phyloP scores from a whole-genome alignment of 805 yeast species.

The Groenewaldozyma salmanticensis region DNA sequence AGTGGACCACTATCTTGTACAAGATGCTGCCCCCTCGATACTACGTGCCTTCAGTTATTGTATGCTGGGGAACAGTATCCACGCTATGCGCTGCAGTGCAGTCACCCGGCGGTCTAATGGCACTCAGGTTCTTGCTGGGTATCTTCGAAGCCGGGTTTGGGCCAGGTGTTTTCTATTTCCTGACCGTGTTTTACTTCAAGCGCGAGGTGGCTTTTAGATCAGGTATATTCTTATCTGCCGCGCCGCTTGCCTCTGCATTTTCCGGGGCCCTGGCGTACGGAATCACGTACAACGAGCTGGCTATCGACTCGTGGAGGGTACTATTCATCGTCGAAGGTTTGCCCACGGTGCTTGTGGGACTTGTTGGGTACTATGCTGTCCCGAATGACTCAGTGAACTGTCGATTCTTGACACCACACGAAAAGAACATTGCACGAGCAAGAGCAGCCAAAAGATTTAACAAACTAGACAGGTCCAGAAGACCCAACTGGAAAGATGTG shows the following conservation, averaged over 20 bases:
- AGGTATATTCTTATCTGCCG: conserved; percentile 23
- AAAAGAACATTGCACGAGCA: conserved; percentile 19
- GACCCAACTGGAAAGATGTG: conserved; percentile 9
- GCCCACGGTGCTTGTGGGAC: conserved; percentile 33
- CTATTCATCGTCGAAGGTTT: conserved; percentile 39
- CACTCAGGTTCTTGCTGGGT: conserved; percentile 38
- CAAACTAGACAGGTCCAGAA: conserved; percentile 2
- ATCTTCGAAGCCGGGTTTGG: conserved; percentile 26
- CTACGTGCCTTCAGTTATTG: conserved; percentile 39
- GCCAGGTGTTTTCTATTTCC: conserved; percentile 25
- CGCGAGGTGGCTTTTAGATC: conserved; percentile 23
- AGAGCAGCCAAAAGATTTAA: conserved; percentile 13
- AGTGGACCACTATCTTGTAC: conserved; percentile 38
- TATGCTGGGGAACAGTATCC: conserved; percentile 41
- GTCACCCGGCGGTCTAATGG: conserved; percentile 34
- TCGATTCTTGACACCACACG: conserved; percentile 37
- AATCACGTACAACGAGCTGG: conserved; percentile 23
- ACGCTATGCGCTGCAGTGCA: conserved; percentile 40
- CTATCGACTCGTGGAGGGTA: conserved; percentile 35
- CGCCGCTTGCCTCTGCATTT: conserved; percentile 44
- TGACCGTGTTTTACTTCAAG: conserved; percentile 25
- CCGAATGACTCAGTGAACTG: conserved; percentile 34
- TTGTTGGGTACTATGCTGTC: conserved; percentile 24
- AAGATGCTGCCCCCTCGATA: conserved; percentile 36
- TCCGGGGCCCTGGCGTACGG: conserved; percentile 41